Percentiles rank a stretch among this genome's conserved stretches.
Evolutionary conservation across 2,329 filamentous ascomycete genomes (phyloP).

Genomic region (Corinectria fuckeliana): DNA sequence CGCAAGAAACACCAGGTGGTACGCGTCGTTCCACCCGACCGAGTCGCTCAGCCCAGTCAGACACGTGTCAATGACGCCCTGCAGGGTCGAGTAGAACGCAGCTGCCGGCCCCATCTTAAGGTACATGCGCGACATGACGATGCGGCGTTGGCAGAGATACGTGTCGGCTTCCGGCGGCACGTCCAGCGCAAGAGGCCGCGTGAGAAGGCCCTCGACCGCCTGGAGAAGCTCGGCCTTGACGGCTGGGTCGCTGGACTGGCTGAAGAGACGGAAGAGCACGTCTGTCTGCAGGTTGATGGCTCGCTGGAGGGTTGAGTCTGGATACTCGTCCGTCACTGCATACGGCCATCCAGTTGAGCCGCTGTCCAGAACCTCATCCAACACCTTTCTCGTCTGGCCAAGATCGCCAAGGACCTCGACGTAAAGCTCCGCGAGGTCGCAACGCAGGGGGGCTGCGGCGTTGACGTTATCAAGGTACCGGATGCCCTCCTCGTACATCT

Average conservation of each 20-base stretch:
- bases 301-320: slow-evolving; percentile 17
- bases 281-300: slow-evolving; percentile 27
- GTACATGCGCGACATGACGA: slow-evolving; percentile 34
- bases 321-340: slow-evolving; percentile 26
- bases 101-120: slow-evolving; percentile 30
- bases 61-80: slow-evolving; percentile 27
- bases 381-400: slow-evolving; percentile 9
- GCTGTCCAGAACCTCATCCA: slow-evolving; percentile 35
- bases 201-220: slow-evolving; percentile 22
- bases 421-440: slow-evolving; percentile 27
- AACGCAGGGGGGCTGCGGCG: slow-evolving; percentile 30
- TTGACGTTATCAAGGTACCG: slow-evolving; percentile 37
- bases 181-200: slow-evolving; percentile 27
- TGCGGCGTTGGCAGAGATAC: slow-evolving; percentile 11
- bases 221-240: slow-evolving; percentile 28
- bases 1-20: slow-evolving; percentile 25
- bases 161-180: slow-evolving; percentile 25
- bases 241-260: slow-evolving; percentile 24
- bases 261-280: slow-evolving; percentile 31
- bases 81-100: slow-evolving; percentile 32
- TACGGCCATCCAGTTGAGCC: slow-evolving; percentile 30
- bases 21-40: slow-evolving; percentile 35
- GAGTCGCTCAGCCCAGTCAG: slow-evolving; percentile 29
- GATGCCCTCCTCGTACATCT: slow-evolving; percentile 33
- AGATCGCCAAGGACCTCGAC: slow-evolving; percentile 25